Conservation (phyloP, 1,284 basidiomycete species). For the Cutaneotrichosporon dermatis region DNA sequence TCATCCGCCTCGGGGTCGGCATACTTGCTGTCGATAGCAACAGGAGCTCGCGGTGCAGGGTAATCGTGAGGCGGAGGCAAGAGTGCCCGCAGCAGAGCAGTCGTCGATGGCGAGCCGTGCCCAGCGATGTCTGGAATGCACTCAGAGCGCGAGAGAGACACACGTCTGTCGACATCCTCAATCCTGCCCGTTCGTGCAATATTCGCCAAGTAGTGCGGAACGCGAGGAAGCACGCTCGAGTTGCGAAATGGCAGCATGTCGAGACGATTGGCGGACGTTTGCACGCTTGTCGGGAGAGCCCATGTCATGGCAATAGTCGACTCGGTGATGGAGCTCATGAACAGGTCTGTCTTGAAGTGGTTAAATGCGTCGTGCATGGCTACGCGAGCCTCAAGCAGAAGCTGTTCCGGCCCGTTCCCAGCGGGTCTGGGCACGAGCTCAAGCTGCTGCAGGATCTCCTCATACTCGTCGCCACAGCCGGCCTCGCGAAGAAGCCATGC, state of each 20-base stretch:
- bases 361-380: slow-evolving; percentile 69
- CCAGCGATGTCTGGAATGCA: slow-evolving; percentile 73
- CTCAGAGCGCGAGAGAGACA: slow-evolving; percentile 64
- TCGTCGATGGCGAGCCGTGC: slow-evolving; percentile 53
- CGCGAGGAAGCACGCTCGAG: slow-evolving; percentile 63
- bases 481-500: slow-evolving; percentile 68
- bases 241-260: slow-evolving; percentile 60
- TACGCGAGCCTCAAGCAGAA: slow-evolving; percentile 65
- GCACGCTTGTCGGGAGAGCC: slow-evolving; percentile 58
- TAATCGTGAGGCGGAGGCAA: slow-evolving; percentile 62
- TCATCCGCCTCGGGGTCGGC: slow-evolving; percentile 21
- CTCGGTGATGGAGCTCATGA: slow-evolving; percentile 77
- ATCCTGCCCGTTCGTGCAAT: slow-evolving; percentile 61
- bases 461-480: slow-evolving; percentile 55
- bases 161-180: slow-evolving; percentile 67
- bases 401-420: slow-evolving; percentile 57
- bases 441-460: slow-evolving; percentile 57
- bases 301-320: slow-evolving; percentile 83
- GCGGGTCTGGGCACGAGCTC: slow-evolving; percentile 27
- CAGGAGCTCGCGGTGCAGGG: slow-evolving; percentile 65
- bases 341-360: slow-evolving; percentile 75
- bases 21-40: slow-evolving; percentile 54
- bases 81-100: slow-evolving; percentile 60
- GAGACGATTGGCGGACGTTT: slow-evolving; percentile 47
- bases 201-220: slow-evolving; percentile 65